These are phyloP conservation scores for Hanseniaspora vineae DNA, from an alignment of 805 yeast species.

Conservation along the genomic window DNA sequence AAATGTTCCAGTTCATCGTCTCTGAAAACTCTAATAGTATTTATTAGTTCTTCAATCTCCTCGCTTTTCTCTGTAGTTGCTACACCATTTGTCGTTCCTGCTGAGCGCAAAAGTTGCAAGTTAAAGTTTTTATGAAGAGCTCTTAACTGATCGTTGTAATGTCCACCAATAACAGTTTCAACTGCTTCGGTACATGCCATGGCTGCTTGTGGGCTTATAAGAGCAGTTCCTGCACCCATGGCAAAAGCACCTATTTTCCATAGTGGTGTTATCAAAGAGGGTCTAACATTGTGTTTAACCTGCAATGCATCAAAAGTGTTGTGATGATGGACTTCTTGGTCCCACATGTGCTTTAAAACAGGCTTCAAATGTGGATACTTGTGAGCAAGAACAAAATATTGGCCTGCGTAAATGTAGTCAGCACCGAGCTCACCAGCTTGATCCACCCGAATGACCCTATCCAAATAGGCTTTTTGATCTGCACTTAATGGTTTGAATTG, in stretches of 20 bases:
- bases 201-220: conserved; percentile 86
- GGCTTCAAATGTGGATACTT: conserved; percentile 69
- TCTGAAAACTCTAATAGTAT: conserved; percentile 60
- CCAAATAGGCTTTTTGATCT: conserved; percentile 60
- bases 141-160: conserved; percentile 82
- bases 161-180: conserved; percentile 95
- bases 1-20: conserved; percentile 94
- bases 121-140: conserved; percentile 56
- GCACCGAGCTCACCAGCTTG: conserved; percentile 99
- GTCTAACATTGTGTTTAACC: conserved; percentile 67
- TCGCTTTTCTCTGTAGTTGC: conserved; percentile 18
- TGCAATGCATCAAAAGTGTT: conserved; percentile 72
- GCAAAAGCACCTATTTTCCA: conserved; percentile 89
- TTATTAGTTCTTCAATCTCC: conserved; percentile 46
- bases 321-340: conserved; percentile 88
- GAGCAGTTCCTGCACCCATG: conserved; percentile 78
- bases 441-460: conserved; percentile 75
- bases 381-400: conserved; percentile 58
- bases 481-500: conserved; percentile 18
- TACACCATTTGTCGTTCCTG: neutral
- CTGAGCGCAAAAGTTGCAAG: conserved; percentile 12
- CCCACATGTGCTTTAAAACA: conserved; percentile 91
- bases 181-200: conserved; percentile 99
- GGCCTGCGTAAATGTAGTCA: conserved; percentile 84
- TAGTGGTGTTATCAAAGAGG: conserved; percentile 79